These are phyloP conservation scores for Yamadazyma dendronema DNA, from an alignment of 1,139 yeast genomes.

Conservation along the genomic window DNA sequence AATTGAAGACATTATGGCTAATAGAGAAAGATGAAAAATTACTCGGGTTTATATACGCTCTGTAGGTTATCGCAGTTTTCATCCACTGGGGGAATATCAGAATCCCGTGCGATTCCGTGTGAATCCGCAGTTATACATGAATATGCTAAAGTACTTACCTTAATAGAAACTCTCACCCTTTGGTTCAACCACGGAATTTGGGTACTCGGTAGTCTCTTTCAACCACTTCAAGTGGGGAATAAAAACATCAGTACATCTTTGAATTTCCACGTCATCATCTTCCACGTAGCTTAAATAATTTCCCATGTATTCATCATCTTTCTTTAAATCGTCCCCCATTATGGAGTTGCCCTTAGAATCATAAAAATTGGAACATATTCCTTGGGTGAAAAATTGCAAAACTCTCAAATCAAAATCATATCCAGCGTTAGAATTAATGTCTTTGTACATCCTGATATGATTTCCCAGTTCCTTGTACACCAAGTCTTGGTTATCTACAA, in stretches of 20 bases:
- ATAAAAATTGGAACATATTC: constrained; percentile 38
- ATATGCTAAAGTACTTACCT: neutral
- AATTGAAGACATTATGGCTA: constrained; percentile 20
- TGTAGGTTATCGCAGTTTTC: neutral
- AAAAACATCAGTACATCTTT: constrained; percentile 37
- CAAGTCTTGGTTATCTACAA: constrained; percentile 47
- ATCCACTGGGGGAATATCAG: neutral
- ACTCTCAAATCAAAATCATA: constrained; percentile 54
- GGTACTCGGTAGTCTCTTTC: constrained; percentile 27
- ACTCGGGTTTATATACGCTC: neutral
- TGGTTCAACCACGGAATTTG: constrained; percentile 11
- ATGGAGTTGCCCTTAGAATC: constrained; percentile 27
- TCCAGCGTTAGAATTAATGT: constrained; percentile 40
- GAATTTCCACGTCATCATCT: constrained; percentile 22
- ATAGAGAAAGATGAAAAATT: too few relatives aligned
- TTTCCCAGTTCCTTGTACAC: constrained; percentile 32
- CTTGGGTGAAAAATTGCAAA: constrained; percentile 37
- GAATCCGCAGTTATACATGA: too few relatives aligned
- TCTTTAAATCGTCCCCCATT: constrained; percentile 23
- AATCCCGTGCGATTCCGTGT: too few relatives aligned
- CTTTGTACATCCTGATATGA: constrained; percentile 48
- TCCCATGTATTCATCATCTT: constrained; percentile 34
- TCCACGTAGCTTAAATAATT: constrained; percentile 28
- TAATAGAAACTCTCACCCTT: constrained; percentile 2
- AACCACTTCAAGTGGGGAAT: constrained; percentile 42